These are phyloP conservation scores for Coemansia sp. DNA, from an alignment of 192 early-diverging fungal species.

Conservation along the genomic window DNA sequence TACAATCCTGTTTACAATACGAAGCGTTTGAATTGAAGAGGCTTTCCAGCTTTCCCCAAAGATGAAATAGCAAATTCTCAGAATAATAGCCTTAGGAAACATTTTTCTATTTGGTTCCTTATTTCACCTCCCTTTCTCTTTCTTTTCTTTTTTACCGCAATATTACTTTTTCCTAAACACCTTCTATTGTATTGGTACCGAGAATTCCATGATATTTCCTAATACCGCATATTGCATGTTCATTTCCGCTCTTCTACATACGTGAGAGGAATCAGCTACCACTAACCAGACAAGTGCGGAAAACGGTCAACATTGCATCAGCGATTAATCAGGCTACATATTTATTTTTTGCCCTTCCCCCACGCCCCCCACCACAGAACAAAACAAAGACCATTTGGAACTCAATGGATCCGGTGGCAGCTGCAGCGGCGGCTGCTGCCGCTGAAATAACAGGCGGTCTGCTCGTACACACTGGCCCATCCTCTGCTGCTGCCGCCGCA, in stretches of 20 bases:
- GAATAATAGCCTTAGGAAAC: not conserved
- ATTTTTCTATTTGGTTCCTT: not conserved
- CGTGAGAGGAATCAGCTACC: not conserved
- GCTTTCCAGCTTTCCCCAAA: not conserved
- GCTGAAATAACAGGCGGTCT: constrained; percentile 11
- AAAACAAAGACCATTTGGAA: not conserved
- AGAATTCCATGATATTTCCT: too few relatives aligned
- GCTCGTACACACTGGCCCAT: constrained; percentile 7
- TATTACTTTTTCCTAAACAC: not conserved
- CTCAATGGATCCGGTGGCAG: constrained; percentile 13
- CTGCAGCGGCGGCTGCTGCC: not conserved
- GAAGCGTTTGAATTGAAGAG: not conserved
- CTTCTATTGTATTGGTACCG: too few relatives aligned
- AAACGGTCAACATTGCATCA: not conserved
- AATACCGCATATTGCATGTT: not conserved
- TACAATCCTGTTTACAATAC: not conserved
- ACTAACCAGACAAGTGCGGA: too few relatives aligned
- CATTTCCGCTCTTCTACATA: not conserved
- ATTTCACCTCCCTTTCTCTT: not conserved
- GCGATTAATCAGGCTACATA: not conserved
- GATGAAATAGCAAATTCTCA: not conserved
- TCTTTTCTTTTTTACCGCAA: not conserved
- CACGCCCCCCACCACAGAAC: not conserved
- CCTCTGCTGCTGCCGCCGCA: not conserved
- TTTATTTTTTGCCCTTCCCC: not conserved